Conservation (phyloP, 2,329 filamentous ascomycete genomes). For the Penicillium expansum region DNA sequence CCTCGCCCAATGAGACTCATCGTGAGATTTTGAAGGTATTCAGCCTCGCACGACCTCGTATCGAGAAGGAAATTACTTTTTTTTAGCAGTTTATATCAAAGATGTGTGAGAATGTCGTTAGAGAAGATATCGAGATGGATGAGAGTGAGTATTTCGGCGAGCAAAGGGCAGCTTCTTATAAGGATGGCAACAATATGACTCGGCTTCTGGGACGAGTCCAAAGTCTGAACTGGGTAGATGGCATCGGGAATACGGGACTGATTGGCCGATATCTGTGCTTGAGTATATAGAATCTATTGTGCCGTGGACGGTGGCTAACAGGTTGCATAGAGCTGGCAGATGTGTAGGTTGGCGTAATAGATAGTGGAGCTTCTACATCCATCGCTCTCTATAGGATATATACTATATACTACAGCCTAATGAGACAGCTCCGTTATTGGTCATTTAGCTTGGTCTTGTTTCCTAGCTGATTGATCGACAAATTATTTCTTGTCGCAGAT, state of each 20-base stretch:
- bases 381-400: background rate
- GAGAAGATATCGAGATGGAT: background rate
- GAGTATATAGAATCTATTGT: background rate
- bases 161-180: background rate
- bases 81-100: background rate
- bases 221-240: background rate
- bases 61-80: background rate
- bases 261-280: background rate
- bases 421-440: background rate
- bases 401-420: background rate
- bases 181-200: background rate
- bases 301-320: background rate
- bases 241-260: background rate
- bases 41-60: background rate
- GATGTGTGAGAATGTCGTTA: background rate
- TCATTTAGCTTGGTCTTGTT: background rate
- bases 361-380: background rate
- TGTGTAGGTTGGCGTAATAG: background rate
- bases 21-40: background rate
- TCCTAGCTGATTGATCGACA: background rate
- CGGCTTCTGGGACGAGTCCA: background rate
- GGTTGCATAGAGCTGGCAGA: background rate
- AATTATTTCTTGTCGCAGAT: background rate
- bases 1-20: background rate
- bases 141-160: background rate